Evolutionary conservation across 768 basidiomycete species (phyloP), one percentile per base, ranked within the genome.

Genomic region (Pisolithus tinctorius): DNA sequence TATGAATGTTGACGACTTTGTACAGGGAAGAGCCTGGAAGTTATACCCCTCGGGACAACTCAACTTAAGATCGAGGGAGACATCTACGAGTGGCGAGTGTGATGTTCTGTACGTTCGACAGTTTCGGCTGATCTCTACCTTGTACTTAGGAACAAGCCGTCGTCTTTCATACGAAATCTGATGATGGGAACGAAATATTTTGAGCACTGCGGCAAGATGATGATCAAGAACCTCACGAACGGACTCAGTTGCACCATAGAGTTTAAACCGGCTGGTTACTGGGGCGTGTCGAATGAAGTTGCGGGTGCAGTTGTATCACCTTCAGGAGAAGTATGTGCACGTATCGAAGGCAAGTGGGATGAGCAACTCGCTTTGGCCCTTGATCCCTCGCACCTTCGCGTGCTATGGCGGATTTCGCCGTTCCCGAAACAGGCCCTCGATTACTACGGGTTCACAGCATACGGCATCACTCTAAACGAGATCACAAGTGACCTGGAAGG

Each of bases 171-270:
- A 74, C 74, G 91, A 54, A 93, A 93, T 67, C 71, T 94, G 51
- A 84, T 93, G 81, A 84, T 90, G 68, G 92, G 92, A 9, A 86
- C 88, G 25, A 93, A 93, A 62, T 94, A 93, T 63, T 76, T 94
- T 26, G 91, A 93, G 62, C 92, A 93, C 60, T 78, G 76, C 38
- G 91, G 91, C 26, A 79, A 85, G 63, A 80, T 93, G 81, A 78
- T 73, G 10, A 81, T 94, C 42, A 80, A 81, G 53, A 89, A 90
- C 58, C 71, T 66, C 6, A 71, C 71, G 26, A 77, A 72, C 25
- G 73, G 75, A 11, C 72, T 73, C 36, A 77, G 76, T 17, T 91
- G 87, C 59, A 72, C 81, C 16, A 63, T 92, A n/a, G 88, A 90
- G 45, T 93, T 94, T 72, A 90, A 90, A 63, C 88, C 87, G 61